Percentiles rank a stretch among this genome's conserved stretches.
Evolutionary conservation across 192 early-diverging fungal genomes (phyloP).

Genomic region (Dissophora ornata): DNA sequence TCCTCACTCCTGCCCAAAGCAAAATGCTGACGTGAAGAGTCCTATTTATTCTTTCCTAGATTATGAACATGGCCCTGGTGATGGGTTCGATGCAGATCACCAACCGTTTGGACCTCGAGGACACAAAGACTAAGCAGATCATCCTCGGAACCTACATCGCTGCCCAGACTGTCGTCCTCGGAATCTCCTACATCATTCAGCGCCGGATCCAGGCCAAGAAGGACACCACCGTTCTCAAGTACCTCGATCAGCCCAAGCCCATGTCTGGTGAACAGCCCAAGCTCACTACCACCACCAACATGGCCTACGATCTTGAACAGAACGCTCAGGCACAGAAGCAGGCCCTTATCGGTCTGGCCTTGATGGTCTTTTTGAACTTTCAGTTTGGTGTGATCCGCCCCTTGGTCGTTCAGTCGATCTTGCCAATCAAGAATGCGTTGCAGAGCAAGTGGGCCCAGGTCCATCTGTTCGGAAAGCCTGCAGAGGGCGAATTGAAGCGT

Average conservation of each 20-base stretch:
- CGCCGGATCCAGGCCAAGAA: slow-evolving; percentile 74
- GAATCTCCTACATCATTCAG: slow-evolving; percentile 54
- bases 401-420: slow-evolving; percentile 84
- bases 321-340: slow-evolving; percentile 76
- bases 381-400: slow-evolving; percentile 91
- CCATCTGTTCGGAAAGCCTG: slow-evolving; percentile 78
- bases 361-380: slow-evolving; percentile 87
- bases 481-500: slow-evolving; percentile 82
- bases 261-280: slow-evolving; percentile 56
- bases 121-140: slow-evolving; percentile 65
- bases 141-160: slow-evolving; percentile 67
- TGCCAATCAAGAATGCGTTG: slow-evolving; percentile 79
- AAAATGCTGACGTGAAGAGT: no score
- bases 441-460: slow-evolving; percentile 81
- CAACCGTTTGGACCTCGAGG: slow-evolving; percentile 73
- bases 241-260: slow-evolving; percentile 78
- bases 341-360: slow-evolving; percentile 71
- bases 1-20: no score
- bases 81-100: slow-evolving; percentile 75
- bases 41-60: slow-evolving; percentile 17
- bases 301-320: slow-evolving; percentile 83
- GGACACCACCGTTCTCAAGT: slow-evolving; percentile 84
- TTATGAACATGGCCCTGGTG: slow-evolving; percentile 67
- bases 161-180: slow-evolving; percentile 67
- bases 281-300: slow-evolving; percentile 71